Evolutionary conservation across 768 basidiomycete genomes (phyloP).

Genomic region (Podaxis mareebaensis): DNA sequence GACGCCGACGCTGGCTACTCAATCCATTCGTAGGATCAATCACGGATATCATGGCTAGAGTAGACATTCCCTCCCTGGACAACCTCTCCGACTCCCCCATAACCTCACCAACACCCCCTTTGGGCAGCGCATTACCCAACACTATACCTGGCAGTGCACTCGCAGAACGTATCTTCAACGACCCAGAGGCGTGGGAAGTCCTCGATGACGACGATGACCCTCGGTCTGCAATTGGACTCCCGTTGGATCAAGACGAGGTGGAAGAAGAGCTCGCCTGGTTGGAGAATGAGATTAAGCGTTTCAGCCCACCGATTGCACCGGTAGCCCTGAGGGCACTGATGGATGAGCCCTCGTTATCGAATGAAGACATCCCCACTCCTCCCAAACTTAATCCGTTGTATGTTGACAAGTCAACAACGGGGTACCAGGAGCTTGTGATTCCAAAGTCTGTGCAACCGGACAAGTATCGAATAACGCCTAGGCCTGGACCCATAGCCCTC

Average conservation of each 20-base stretch:
- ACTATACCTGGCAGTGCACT: slow-evolving; percentile 36
- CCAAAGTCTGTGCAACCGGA: background rate
- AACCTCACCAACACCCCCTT: background rate
- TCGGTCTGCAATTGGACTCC: background rate
- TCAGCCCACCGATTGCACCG: slow-evolving; percentile 17
- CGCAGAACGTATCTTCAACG: slow-evolving; percentile 44
- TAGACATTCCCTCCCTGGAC: background rate
- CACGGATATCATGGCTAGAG: background rate
- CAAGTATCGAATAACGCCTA: background rate
- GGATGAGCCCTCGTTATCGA: background rate
- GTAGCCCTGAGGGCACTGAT: background rate
- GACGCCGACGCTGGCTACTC: background rate
- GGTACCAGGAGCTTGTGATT: background rate
- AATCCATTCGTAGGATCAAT: background rate
- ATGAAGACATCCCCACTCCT: slow-evolving; percentile 13
- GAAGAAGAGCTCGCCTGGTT: slow-evolving; percentile 33
- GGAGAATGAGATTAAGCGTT: slow-evolving; percentile 34
- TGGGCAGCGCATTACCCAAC: background rate
- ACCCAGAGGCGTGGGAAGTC: slow-evolving; percentile 42
- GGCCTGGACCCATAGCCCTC: background rate
- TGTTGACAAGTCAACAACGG: background rate
- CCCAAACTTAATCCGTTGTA: slow-evolving; percentile 11
- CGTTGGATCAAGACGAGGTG: slow-evolving; percentile 24
- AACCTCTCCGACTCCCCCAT: slow-evolving; percentile 5
- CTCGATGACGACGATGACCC: slow-evolving; percentile 26